A percentile compares a stretch with the other conserved stretches of the same genome.
Evolutionary conservation across 768 basidiomycete species (phyloP).

Genomic region (Paxillus involutus): DNA sequence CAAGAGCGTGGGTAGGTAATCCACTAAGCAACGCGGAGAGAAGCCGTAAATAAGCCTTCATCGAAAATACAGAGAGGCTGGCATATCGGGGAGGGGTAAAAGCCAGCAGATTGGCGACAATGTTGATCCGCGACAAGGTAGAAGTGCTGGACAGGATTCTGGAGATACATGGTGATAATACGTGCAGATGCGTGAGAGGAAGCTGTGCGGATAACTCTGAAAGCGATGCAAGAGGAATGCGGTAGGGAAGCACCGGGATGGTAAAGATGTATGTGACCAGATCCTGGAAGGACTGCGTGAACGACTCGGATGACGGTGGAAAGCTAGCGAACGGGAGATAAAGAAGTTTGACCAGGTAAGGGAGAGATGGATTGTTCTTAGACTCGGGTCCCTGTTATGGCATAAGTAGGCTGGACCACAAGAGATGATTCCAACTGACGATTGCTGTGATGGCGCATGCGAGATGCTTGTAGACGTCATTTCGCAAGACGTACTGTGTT

Average conservation of each 20-base stretch:
- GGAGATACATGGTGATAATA: slow-evolving; percentile 29
- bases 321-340: slow-evolving; percentile 21
- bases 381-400: slow-evolving; percentile 51
- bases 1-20: slow-evolving; percentile 54
- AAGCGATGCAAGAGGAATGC: slow-evolving; percentile 60
- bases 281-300: slow-evolving; percentile 33
- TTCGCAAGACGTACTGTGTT: slow-evolving; percentile 45
- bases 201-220: slow-evolving; percentile 63
- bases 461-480: slow-evolving; percentile 41
- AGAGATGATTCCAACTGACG: slow-evolving; percentile 39
- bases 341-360: slow-evolving; percentile 28
- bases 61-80: slow-evolving; percentile 41
- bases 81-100: slow-evolving; percentile 66
- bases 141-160: slow-evolving; percentile 33
- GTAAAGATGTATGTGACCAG: slow-evolving; percentile 61
- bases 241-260: slow-evolving; percentile 78
- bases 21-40: slow-evolving; percentile 49
- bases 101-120: slow-evolving; percentile 70
- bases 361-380: slow-evolving; percentile 41
- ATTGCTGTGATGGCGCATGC: slow-evolving; percentile 31
- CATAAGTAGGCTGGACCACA: neutral
- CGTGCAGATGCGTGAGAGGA: slow-evolving; percentile 47
- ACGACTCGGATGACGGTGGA: slow-evolving; percentile 32
- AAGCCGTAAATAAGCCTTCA: slow-evolving; percentile 56
- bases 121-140: slow-evolving; percentile 45